Conservation (phyloP, 176 grass and related monocot species). For the Phoenix dactylifera region DNA sequence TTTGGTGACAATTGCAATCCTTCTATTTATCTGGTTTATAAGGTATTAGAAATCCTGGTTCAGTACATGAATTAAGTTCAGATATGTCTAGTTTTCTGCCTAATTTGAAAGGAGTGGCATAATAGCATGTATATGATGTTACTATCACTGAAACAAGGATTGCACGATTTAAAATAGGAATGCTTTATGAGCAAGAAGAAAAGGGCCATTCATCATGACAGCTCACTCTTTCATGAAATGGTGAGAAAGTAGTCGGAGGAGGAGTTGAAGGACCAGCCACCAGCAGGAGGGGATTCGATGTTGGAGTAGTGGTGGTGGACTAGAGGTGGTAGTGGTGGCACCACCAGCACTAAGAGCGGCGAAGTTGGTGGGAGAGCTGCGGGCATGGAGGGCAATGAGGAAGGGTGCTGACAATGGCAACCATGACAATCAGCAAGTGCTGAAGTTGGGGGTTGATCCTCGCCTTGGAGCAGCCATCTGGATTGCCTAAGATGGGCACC, state of each 20-base stretch:
- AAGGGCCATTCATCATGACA: no score
- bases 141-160: no score
- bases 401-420: conserved; percentile 62
- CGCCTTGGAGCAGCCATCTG: neutral
- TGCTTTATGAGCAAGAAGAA: no score
- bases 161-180: no score
- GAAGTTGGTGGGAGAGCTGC: conserved; percentile 48
- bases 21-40: conserved; percentile 31
- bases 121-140: no score
- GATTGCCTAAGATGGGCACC: neutral
- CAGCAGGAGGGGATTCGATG: conserved; percentile 24
- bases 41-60: conserved; percentile 30
- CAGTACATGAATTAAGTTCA: conserved; percentile 33
- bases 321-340: conserved; percentile 18
- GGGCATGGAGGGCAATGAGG: conserved; percentile 78
- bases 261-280: conserved; percentile 20
- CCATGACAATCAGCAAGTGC: conserved; percentile 90
- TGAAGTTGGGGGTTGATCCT: conserved; percentile 26
- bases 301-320: conserved; percentile 28
- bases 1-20: conserved; percentile 30
- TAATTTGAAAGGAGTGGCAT: neutral
- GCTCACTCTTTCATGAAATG: no score
- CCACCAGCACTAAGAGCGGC: conserved; percentile 27
- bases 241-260: conserved; percentile 28
- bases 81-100: conserved; percentile 4